Evolutionary conservation across 2,329 filamentous ascomycete species (phyloP).

Genomic region (Alternaria atra): DNA sequence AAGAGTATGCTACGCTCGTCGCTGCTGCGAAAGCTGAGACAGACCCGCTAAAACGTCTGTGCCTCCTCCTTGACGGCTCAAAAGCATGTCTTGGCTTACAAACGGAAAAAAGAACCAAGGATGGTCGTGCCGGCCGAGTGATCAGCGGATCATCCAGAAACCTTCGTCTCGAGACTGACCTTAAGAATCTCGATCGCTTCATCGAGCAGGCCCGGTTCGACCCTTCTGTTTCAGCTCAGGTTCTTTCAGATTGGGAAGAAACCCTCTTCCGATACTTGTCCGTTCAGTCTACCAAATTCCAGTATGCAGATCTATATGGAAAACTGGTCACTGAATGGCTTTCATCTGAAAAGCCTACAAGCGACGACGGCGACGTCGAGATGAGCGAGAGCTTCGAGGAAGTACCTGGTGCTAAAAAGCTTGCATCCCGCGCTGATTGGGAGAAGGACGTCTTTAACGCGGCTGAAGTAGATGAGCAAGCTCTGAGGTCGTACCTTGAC

Average conservation of each 20-base stretch:
- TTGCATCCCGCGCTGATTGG: conserved; percentile 41
- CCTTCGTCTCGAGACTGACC: conserved; percentile 35
- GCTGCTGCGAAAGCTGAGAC: conserved; percentile 19
- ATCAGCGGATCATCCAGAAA: conserved; percentile 30
- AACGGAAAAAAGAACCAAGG: conserved; percentile 21
- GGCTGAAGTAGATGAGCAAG: conserved; percentile 30
- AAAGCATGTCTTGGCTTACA: conserved; percentile 41
- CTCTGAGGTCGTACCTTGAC: conserved; percentile 35
- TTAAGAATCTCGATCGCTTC: conserved; percentile 48
- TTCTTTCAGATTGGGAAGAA: conserved; percentile 46
- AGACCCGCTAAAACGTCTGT: conserved; percentile 37
- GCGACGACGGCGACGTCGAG: conserved; percentile 31
- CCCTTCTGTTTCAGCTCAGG: conserved; percentile 45
- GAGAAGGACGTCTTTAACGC: conserved; percentile 46
- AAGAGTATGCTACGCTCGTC: conserved; percentile 35
- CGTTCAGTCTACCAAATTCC: conserved; percentile 48
- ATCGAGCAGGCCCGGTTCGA: conserved; percentile 50
- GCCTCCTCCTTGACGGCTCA: conserved; percentile 37
- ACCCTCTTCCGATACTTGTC: conserved; percentile 43
- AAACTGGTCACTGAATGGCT: conserved; percentile 50
- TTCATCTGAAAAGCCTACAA: conserved; percentile 33
- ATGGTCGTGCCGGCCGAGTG: conserved; percentile 25
- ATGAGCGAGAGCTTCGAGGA: conserved; percentile 45
- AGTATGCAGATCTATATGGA: conserved; percentile 48
- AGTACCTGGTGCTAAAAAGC: conserved; percentile 40